Evolutionary conservation across 2,329 filamentous ascomycete species (phyloP).

Genomic region (Aspergillus proliferans): DNA sequence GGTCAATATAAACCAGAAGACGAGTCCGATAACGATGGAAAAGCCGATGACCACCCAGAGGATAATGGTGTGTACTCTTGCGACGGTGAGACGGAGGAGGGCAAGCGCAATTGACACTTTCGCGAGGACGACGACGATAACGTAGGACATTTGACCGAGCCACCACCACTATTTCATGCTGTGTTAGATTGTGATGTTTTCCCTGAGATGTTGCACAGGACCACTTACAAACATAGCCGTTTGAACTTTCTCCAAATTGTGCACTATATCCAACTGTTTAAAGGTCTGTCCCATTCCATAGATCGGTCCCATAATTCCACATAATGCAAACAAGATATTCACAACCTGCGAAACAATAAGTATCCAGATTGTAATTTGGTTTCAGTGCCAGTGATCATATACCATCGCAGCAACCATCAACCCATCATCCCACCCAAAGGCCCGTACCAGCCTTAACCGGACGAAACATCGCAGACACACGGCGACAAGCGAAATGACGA

Average conservation of each 20-base stretch:
- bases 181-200: not conserved
- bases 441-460: slow-evolving; percentile 26
- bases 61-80: slow-evolving; percentile 40
- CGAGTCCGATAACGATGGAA: slow-evolving; percentile 40
- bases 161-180: slow-evolving; percentile 41
- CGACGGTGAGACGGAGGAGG: slow-evolving; percentile 47
- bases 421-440: slow-evolving; percentile 34
- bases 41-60: slow-evolving; percentile 44
- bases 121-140: slow-evolving; percentile 42
- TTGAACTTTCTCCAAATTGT: slow-evolving; percentile 15
- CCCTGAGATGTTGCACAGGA: not conserved
- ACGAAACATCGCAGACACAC: slow-evolving; percentile 34
- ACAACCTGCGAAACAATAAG: slow-evolving; percentile 14
- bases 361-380: not conserved
- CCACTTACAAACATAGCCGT: slow-evolving; percentile 29
- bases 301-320: slow-evolving; percentile 28
- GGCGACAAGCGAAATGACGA: slow-evolving; percentile 26
- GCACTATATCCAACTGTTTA: slow-evolving; percentile 7
- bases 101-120: slow-evolving; percentile 51
- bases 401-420: slow-evolving; percentile 34
- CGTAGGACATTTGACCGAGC: slow-evolving; percentile 52
- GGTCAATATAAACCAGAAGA: slow-evolving; percentile 47
- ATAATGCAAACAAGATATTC: slow-evolving; percentile 30
- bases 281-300: slow-evolving; percentile 27
- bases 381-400: slow-evolving; percentile 7